phyloP scores from a whole-genome alignment of 2,329 filamentous ascomycete species.

The Huntiella bhutanensis region DNA sequence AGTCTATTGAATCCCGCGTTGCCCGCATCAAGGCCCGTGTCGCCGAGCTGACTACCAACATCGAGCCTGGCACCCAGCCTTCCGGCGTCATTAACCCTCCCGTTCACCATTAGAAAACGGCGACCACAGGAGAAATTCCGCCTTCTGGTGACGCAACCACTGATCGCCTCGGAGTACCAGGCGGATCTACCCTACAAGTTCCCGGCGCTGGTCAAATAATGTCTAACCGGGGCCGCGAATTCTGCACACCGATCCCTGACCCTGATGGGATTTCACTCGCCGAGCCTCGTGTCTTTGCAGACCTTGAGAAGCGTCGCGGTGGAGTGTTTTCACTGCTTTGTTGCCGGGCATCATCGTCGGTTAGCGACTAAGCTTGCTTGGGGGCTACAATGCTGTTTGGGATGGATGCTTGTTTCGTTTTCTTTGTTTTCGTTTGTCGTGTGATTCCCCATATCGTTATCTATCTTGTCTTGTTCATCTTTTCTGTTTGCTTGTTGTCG shows the following conservation, averaged over 20 bases:
- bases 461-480: constrained; percentile 1
- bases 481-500: background rate
- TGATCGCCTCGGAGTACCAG: background rate
- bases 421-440: constrained; percentile 3
- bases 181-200: background rate
- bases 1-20: constrained; percentile 91
- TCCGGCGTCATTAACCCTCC: constrained; percentile 21
- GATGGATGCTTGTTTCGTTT: constrained; percentile 2
- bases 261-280: no score
- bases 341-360: background rate
- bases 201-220: no score
- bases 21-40: constrained; percentile 96
- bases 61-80: constrained; percentile 34
- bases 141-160: background rate
- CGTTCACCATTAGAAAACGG: constrained; percentile 4
- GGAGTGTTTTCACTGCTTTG: background rate
- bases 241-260: no score
- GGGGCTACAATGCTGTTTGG: no score
- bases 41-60: constrained; percentile 76
- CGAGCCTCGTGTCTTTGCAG: no score
- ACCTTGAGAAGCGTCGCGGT: background rate
- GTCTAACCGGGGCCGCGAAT: no score
- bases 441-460: constrained; percentile 2
- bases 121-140: background rate
- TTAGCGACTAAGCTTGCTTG: background rate